A percentile compares a stretch with the other conserved stretches of the same genome.
Conservation (phyloP, 306 rosid species). For the Acacia melanoxylon region DNA sequence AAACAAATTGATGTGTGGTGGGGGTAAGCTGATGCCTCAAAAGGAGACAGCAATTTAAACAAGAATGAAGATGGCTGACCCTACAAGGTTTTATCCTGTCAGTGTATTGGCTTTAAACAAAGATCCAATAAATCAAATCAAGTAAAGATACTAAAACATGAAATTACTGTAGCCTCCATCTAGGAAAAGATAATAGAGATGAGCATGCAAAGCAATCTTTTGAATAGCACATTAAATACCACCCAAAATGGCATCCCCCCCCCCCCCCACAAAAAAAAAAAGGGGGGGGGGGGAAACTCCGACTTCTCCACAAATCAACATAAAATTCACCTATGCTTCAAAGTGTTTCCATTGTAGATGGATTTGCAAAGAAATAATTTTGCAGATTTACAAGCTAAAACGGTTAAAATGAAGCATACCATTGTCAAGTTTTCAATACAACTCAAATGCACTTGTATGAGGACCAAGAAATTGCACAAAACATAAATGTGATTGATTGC, state of each 20-base stretch:
- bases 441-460: not conserved
- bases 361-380: not conserved
- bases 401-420: not conserved
- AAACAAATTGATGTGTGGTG: not conserved
- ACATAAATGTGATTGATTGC: not conserved
- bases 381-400: not conserved
- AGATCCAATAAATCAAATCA: not conserved
- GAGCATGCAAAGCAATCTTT: constrained; percentile 6
- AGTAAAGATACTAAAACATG: not conserved
- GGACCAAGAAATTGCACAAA: not conserved
- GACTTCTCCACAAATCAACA: not conserved
- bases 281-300: too few species aligned
- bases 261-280: too few species aligned
- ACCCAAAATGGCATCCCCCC: not conserved
- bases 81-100: not conserved
- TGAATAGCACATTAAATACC: constrained; percentile 8
- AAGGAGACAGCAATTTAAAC: not conserved
- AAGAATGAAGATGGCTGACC: not conserved
- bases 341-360: not conserved
- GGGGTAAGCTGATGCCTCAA: not conserved
- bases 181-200: not conserved
- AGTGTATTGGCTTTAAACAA: not conserved
- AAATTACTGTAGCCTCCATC: not conserved
- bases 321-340: not conserved
- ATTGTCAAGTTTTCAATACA: not conserved